Evolutionary conservation across 1,284 basidiomycete species (phyloP), one percentile per base, ranked within the genome.

Genomic region (Ustilago hordei): DNA sequence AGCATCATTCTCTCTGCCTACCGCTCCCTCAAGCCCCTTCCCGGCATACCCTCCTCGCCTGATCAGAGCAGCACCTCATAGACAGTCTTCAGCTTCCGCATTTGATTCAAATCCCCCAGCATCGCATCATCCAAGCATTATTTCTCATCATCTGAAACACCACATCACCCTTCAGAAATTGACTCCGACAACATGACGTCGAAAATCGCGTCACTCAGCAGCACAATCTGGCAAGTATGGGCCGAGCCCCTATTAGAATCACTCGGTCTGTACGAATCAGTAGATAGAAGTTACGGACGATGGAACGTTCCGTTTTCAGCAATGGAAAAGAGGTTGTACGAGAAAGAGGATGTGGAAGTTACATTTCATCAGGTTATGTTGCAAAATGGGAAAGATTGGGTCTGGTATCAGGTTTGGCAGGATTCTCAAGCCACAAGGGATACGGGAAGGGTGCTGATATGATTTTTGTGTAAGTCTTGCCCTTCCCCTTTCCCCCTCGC

Each of bases 351-450:
- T 48, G 72, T 85, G n/a, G 77, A 75, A 4, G 64, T 81, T 45
- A 67, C 70, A 15, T 85, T 84, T 52, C 75, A 80, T 61, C 79
- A 79, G 48, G 74, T 75, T 19, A 73, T 83, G 69, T 69, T 83
- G 56, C 74, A 72, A 9, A 84, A 84, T 60, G 74, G 76, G 7
- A 82, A 82, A 57, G 81, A 84, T 77, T 84, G 76, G 69, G 78
- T 80, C 11, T 85, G 83, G 83, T 85, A 85, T 66, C 83, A 85
- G 53, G 69, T 85, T 2, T 85, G 83, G 83, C 79, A 84, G 41
- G 80, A 84, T 53, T 72, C 79, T 8, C 57, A 74, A 9, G 78
- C 78, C 3, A 38, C 69, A 38, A 64, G 60, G 17, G 60, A 69
- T 23, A 81, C 81, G 2, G 81, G 81, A n/a, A 60, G 82, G 38